Conservation (phyloP, 202 grass and related monocot genomes). For the Carex arenaria region DNA sequence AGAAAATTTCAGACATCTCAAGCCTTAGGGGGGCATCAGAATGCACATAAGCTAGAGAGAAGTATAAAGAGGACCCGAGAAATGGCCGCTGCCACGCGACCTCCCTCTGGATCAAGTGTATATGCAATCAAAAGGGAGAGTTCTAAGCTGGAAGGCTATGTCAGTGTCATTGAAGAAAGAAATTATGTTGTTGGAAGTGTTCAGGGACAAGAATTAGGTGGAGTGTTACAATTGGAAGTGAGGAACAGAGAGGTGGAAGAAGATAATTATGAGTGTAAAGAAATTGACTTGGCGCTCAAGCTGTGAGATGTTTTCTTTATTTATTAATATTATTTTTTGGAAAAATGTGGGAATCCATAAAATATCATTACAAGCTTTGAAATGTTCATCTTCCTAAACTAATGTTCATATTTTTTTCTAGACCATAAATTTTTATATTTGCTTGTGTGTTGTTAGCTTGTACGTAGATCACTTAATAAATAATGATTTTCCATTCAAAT, state of each 20-base stretch:
- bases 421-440: neutral
- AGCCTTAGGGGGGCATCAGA: conserved; percentile 10
- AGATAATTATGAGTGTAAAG: neutral
- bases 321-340: too few relatives aligned
- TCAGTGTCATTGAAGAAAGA: neutral
- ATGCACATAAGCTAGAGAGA: conserved; percentile 10
- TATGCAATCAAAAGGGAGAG: neutral
- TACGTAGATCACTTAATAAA: neutral
- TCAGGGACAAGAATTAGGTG: neutral
- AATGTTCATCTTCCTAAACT: neutral
- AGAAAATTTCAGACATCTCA: conserved; percentile 20
- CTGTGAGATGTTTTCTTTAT: neutral
- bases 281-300: neutral
- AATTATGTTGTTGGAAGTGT: neutral
- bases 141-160: neutral
- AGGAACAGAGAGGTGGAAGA: neutral
- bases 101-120: neutral
- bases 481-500: neutral
- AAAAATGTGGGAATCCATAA: too few relatives aligned
- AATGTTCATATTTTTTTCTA: neutral
- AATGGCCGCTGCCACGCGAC: neutral
- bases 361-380: neutral
- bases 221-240: neutral
- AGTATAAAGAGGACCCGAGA: neutral
- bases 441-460: neutral